phyloP scores from a whole-genome alignment of 768 basidiomycete genomes.

The Mycena filopes region DNA sequence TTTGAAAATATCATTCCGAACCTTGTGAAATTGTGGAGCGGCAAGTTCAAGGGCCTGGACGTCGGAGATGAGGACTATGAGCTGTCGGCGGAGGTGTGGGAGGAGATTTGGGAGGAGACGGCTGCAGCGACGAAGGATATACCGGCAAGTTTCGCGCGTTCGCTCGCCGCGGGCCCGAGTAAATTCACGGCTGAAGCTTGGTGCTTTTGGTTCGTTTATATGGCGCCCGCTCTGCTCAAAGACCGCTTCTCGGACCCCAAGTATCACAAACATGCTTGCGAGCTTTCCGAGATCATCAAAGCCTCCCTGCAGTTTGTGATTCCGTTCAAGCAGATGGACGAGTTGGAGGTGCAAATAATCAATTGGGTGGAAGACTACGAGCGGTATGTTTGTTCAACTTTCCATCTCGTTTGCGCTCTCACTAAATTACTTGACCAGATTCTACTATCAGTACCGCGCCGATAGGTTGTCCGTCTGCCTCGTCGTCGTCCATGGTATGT shows the following conservation, averaged over 20 bases:
- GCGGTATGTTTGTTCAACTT: slow-evolving; percentile 40
- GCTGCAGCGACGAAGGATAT: slow-evolving; percentile 39
- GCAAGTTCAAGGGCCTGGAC: slow-evolving; percentile 47
- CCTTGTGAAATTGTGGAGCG: too few relatives aligned
- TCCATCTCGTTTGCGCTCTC: slow-evolving; percentile 40
- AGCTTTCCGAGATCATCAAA: slow-evolving; percentile 3
- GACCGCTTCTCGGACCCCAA: slow-evolving; percentile 13
- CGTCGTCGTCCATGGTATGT: slow-evolving; percentile 46
- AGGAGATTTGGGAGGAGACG: slow-evolving; percentile 36
- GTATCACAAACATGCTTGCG: slow-evolving; percentile 10
- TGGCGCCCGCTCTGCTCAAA: slow-evolving; percentile 49
- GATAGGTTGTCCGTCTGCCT: slow-evolving; percentile 44
- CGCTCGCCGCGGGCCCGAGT: slow-evolving; percentile 38
- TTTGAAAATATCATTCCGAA: slow-evolving; percentile 55
- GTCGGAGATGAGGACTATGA: slow-evolving; percentile 38
- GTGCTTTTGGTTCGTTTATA: slow-evolving; percentile 50
- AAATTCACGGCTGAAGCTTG: slow-evolving; percentile 49
- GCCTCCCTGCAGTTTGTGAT: not conserved
- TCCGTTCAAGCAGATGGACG: not conserved
- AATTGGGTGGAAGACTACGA: slow-evolving; percentile 11
- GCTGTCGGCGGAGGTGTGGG: slow-evolving; percentile 50
- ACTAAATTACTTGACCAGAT: slow-evolving; percentile 41
- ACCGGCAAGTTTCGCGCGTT: slow-evolving; percentile 44
- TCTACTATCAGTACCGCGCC: slow-evolving; percentile 49
- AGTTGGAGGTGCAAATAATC: not conserved